Conservation (phyloP, 1,284 basidiomycete genomes). For the Ceratobasidium sp. region DNA sequence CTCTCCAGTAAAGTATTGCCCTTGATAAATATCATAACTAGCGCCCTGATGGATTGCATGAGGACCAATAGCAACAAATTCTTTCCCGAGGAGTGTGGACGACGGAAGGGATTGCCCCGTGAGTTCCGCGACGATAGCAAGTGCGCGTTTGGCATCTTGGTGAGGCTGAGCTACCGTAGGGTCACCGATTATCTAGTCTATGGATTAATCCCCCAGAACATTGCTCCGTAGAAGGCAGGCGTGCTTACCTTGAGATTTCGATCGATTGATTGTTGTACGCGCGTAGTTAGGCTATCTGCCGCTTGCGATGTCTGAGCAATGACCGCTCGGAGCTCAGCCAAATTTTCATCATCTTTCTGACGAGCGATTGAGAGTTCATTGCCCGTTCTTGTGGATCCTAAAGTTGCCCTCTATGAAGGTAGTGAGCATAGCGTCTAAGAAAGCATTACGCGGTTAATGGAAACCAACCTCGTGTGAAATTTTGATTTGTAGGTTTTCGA, state of each 20-base stretch:
- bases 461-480: background rate
- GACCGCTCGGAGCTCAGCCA: background rate
- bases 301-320: background rate
- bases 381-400: background rate
- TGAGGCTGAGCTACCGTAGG: background rate
- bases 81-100: constrained; percentile 14
- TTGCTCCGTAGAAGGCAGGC: background rate
- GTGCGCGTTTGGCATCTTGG: constrained; percentile 18
- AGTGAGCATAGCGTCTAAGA: background rate
- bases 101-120: constrained; percentile 26
- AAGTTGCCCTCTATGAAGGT: background rate
- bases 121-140: constrained; percentile 26
- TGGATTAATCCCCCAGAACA: background rate
- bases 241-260: constrained; percentile 13
- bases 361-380: constrained; percentile 13
- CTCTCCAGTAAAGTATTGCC: constrained; percentile 38
- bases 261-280: constrained; percentile 3
- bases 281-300: background rate
- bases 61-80: constrained; percentile 22
- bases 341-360: constrained; percentile 8
- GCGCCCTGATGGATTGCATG: constrained; percentile 1
- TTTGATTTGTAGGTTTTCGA: background rate
- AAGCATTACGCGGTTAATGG: background rate
- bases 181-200: constrained; percentile 33
- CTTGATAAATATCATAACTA: constrained; percentile 27